Percentiles rank a stretch among this genome's conserved stretches.
Conservation (phyloP, 2,329 filamentous ascomycete species). For the Cyclaneusma minus region DNA sequence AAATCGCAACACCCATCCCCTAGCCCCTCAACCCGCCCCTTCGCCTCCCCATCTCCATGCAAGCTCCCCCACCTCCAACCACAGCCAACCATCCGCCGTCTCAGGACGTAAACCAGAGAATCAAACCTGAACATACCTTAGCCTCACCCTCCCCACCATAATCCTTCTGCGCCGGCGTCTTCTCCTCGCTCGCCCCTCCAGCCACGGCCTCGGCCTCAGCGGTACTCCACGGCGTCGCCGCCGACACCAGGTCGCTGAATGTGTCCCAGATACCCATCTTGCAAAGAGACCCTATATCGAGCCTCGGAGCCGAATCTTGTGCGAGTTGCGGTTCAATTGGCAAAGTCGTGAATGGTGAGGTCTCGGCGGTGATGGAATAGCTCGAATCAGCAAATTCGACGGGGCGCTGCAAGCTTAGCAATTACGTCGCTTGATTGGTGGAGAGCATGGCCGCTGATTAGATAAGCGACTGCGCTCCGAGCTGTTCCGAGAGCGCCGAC, state of each 20-base stretch:
- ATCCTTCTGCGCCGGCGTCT: conserved; percentile 27
- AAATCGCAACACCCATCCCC: too few species aligned
- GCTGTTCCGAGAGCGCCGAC: too few species aligned
- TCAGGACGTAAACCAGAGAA: conserved; percentile 1
- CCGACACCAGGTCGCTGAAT: conserved; percentile 47
- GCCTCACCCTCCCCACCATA: conserved; percentile 27
- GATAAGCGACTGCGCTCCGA: too few species aligned
- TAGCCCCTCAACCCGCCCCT: not conserved
- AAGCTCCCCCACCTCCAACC: not conserved
- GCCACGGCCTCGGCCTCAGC: conserved; percentile 42
- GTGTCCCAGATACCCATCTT: conserved; percentile 53
- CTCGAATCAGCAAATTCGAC: too few species aligned
- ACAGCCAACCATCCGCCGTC: not conserved
- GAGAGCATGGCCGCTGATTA: too few species aligned
- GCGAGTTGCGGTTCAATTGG: conserved; percentile 12
- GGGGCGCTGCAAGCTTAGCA: too few species aligned
- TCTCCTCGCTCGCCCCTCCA: conserved; percentile 4
- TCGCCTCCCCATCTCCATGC: conserved; percentile 2
- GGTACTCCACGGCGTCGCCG: conserved; percentile 47
- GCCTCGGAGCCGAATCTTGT: too few species aligned
- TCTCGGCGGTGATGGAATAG: conserved; percentile 1
- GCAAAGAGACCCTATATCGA: too few species aligned
- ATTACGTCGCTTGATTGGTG: too few species aligned
- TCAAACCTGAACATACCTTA: conserved; percentile 18
- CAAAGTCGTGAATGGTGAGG: not conserved